Evolutionary conservation across 345 rosid genomes (phyloP).

Genomic region (Sonneratia caseolaris): DNA sequence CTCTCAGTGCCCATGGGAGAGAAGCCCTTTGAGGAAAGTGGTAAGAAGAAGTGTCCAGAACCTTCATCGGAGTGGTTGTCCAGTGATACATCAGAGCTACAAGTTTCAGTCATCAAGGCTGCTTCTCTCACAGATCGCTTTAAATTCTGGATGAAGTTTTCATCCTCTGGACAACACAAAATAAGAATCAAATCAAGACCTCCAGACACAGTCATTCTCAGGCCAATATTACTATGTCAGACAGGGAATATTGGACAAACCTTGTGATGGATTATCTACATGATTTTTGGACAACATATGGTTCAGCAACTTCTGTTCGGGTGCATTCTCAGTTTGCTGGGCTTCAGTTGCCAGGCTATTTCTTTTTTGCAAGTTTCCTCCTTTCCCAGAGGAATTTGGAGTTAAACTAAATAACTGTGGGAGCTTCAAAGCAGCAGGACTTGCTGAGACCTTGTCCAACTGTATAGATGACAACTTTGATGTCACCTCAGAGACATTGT

Average conservation of each 20-base stretch:
- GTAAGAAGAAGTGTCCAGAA: conserved; percentile 80
- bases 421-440: conserved; percentile 61
- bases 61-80: conserved; percentile 68
- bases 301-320: conserved; percentile 47
- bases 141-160: conserved; percentile 56
- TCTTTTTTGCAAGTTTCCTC: conserved; percentile 67
- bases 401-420: conserved; percentile 90
- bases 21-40: conserved; percentile 51
- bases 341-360: conserved; percentile 41
- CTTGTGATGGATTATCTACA: conserved; percentile 45
- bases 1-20: conserved; percentile 43
- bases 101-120: conserved; percentile 53
- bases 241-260: conserved; percentile 25
- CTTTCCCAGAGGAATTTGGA: conserved; percentile 84
- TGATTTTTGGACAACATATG: conserved; percentile 41
- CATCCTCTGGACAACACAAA: conserved; percentile 47
- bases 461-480: conserved; percentile 64
- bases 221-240: neutral
- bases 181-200: conserved; percentile 11
- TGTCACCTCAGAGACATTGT: conserved; percentile 57
- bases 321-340: conserved; percentile 48
- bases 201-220: neutral
- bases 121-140: conserved; percentile 94
- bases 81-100: conserved; percentile 58
- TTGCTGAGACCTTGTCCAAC: conserved; percentile 66